Evolutionary conservation across 2,329 filamentous ascomycete genomes (phyloP), one percentile per base, ranked within the genome.

Genomic region (Macrophomina tecta): DNA sequence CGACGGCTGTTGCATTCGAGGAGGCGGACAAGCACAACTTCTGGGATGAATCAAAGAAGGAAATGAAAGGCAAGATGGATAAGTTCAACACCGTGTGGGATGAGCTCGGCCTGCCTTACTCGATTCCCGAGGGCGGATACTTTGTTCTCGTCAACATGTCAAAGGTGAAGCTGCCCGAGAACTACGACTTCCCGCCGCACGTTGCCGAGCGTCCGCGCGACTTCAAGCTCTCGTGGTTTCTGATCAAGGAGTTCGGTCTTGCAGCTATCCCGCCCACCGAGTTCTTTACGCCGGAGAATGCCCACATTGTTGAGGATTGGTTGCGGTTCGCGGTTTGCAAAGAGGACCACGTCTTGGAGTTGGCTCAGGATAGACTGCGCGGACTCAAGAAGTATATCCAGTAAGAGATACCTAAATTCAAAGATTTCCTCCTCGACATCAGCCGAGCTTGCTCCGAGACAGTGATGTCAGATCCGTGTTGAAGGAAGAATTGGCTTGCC

Each of bases 321-420:
- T 85, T 99, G 74, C 86, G 95, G 30, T 98, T 98, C 77, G 95
- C 95, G 0, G 93, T 99, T 1, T 99, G 95, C 83, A 99, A 99
- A 84, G 88, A 94, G 40, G 93, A 99, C 75, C 87, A 92, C 51
- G 88, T 98, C 12, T 73, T 85, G 9, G 83, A 85, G 72, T 78
- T 76, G 60, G 83, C 83, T 1, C 82, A 83, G 75, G 82, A 84
- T 69, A 73, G 83, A 62, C 69, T 85, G 66, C 73, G 83, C 66
- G 82, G 81, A 16, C 67, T 85, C 72, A 83, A 62, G 55, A 66
- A 66, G 56, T 66, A 66, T 34, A 42, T 66, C 30, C 55, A 62
- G 56, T 66, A 36, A 34, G 14, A 58, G 18, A n/a, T 28, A 45
- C 36, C 38, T 18, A 60, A 36, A 60, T 28, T 16, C 18, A 84